Percentiles rank a stretch among this genome's conserved stretches.
Evolutionary conservation across 768 basidiomycete genomes (phyloP).

Genomic region (Leccinum truebloodii): DNA sequence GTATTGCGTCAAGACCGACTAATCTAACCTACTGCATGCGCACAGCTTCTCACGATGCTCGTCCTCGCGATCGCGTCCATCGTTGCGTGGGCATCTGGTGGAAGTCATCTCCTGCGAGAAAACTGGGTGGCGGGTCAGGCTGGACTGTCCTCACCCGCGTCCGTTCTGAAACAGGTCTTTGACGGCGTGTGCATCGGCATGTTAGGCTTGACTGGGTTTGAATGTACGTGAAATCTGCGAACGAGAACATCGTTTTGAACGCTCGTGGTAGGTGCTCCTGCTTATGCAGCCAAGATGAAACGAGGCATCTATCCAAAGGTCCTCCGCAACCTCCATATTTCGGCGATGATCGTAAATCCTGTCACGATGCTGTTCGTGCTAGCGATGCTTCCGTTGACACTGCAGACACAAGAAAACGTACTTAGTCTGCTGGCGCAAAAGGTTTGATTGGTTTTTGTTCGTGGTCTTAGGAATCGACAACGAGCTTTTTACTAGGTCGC

Average conservation of each 20-base stretch:
- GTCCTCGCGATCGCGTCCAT: conserved; percentile 50
- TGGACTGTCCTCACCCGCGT: conserved; percentile 28
- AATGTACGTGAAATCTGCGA: conserved; percentile 42
- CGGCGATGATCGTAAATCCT: conserved; percentile 57
- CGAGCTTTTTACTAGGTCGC: conserved; percentile 42
- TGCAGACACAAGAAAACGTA: conserved; percentile 55
- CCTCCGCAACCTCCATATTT: conserved; percentile 63
- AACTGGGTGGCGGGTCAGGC: conserved; percentile 53
- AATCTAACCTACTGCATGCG: background rate
- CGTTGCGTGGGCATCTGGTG: conserved; percentile 53
- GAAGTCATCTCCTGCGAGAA: conserved; percentile 45
- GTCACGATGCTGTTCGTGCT: conserved; percentile 59
- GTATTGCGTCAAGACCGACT: background rate
- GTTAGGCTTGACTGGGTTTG: conserved; percentile 71
- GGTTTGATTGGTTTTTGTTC: conserved; percentile 33
- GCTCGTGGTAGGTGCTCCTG: conserved; percentile 49
- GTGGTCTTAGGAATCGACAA: background rate
- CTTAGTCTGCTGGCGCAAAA: conserved; percentile 62
- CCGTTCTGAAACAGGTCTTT: conserved; percentile 51
- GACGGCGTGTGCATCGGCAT: conserved; percentile 71
- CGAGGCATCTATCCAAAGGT: conserved; percentile 56
- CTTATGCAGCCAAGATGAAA: conserved; percentile 64
- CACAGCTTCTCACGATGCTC: conserved; percentile 56
- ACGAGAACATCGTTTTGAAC: conserved; percentile 1
- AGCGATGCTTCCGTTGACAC: conserved; percentile 55